Percentiles rank a stretch among this genome's conserved stretches.
These are phyloP conservation scores for Scedosporium apiospermum DNA, from an alignment of 2,329 filamentous ascomycete species.

Conservation along the genomic window DNA sequence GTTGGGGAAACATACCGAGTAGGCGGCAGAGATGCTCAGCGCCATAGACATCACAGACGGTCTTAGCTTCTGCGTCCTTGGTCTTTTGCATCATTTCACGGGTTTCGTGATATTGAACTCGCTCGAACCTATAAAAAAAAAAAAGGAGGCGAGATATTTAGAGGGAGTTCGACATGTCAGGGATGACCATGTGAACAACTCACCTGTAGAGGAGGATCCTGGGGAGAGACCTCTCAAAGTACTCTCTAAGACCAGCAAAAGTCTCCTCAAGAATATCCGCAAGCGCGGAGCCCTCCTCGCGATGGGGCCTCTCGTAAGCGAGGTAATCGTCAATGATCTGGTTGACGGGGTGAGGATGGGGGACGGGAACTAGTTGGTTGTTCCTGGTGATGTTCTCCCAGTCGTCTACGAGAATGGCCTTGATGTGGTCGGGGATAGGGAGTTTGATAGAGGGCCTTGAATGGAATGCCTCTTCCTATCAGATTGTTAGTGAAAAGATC, in stretches of 20 bases:
- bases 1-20: conserved; percentile 53
- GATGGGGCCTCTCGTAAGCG: conserved; percentile 56
- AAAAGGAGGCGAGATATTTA: background rate
- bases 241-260: conserved; percentile 75
- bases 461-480: conserved; percentile 81
- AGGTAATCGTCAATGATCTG: conserved; percentile 76
- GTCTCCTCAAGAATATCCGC: conserved; percentile 86
- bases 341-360: conserved; percentile 64
- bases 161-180: background rate
- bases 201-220: conserved; percentile 79
- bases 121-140: conserved; percentile 59
- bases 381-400: conserved; percentile 99
- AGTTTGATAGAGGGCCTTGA: conserved; percentile 78
- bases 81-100: conserved; percentile 59
- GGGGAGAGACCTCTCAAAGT: conserved; percentile 85
- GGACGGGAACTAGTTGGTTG: conserved; percentile 77
- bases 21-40: conserved; percentile 85
- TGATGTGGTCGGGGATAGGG: conserved; percentile 78
- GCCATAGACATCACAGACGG: conserved; percentile 75
- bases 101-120: conserved; percentile 74
- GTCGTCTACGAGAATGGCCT: conserved; percentile 89
- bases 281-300: conserved; percentile 57
- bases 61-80: conserved; percentile 59
- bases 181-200: conserved; percentile 12
- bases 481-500: background rate